phyloP scores from a whole-genome alignment of 75 land plant genomes.

The Ceratopteris richardii region DNA sequence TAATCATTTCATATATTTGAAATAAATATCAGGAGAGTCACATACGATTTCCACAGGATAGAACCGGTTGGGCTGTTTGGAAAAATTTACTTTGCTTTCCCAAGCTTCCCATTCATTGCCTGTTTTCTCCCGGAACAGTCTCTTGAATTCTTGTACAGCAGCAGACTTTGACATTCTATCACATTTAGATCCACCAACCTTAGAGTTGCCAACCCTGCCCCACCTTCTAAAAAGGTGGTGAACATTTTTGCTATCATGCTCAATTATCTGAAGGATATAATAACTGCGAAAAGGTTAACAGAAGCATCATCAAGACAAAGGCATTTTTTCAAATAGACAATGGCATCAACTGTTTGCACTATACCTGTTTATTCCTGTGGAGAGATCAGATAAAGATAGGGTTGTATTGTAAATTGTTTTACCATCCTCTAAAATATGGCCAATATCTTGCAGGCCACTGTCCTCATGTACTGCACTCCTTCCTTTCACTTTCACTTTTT shows the following conservation, averaged over 20 bases:
- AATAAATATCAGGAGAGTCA: neutral
- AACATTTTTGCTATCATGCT: conserved; percentile 62
- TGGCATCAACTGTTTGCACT: conserved; percentile 5
- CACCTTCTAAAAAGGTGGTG: conserved; percentile 91
- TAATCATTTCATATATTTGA: no score
- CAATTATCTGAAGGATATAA: conserved; percentile 87
- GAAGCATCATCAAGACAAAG: no score
- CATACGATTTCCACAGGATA: conserved; percentile 91
- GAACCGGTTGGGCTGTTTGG: conserved; percentile 81
- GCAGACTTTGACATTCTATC: conserved; percentile 64
- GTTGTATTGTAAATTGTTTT: conserved; percentile 73
- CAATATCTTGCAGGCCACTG: conserved; percentile 84
- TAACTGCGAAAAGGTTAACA: conserved; percentile 62
- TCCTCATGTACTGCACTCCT: conserved; percentile 92
- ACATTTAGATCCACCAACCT: conserved; percentile 72
- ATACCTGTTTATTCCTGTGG: conserved; percentile 92
- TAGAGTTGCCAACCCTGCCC: conserved; percentile 89
- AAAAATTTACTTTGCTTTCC: conserved; percentile 54
- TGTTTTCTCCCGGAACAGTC: conserved; percentile 82
- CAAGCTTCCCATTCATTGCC: conserved; percentile 88
- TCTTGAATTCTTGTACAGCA: conserved; percentile 77
- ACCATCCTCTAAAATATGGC: conserved; percentile 86
- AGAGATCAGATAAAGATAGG: conserved; percentile 83
- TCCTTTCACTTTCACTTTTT: conserved; percentile 93
- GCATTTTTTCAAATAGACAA: neutral